A percentile compares a stretch with the other conserved stretches of the same genome.
phyloP scores from a whole-genome alignment of 2,329 filamentous ascomycete genomes.

The Fusarium pseudocircinatum region DNA sequence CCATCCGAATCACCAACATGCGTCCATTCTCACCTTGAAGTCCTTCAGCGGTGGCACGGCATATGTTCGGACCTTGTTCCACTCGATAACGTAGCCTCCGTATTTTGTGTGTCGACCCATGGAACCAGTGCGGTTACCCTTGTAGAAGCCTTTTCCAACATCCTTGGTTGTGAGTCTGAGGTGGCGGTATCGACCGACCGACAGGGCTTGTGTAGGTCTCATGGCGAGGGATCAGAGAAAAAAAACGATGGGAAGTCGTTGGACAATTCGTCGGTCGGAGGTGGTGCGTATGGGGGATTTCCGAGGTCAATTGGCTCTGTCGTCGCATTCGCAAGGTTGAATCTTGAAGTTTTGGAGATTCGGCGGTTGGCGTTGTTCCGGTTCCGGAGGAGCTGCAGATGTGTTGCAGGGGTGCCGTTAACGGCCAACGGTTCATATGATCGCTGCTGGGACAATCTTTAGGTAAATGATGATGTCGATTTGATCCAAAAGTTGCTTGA shows the following conservation, averaged over 20 bases:
- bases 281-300: conserved; percentile 1
- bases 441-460: neutral
- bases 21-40: conserved; percentile 71
- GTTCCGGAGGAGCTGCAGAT: conserved; percentile 37
- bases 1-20: neutral
- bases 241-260: neutral
- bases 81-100: conserved; percentile 87
- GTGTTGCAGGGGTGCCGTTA: conserved; percentile 28
- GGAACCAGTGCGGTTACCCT: conserved; percentile 88
- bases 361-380: conserved; percentile 45
- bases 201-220: conserved; percentile 74
- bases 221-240: conserved; percentile 54
- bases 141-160: conserved; percentile 94
- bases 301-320: conserved; percentile 15
- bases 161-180: conserved; percentile 90
- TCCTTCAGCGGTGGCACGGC: conserved; percentile 77
- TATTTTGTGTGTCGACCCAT: conserved; percentile 87
- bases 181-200: conserved; percentile 75
- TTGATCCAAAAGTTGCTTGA: neutral
- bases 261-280: neutral
- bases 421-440: conserved; percentile 2
- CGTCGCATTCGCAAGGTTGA: conserved; percentile 15
- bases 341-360: conserved; percentile 37
- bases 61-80: conserved; percentile 88
- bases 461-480: neutral